These are phyloP conservation scores for Skeletonema costatum DNA, from an alignment of 108 stramenopile species.

Conservation along the genomic window DNA sequence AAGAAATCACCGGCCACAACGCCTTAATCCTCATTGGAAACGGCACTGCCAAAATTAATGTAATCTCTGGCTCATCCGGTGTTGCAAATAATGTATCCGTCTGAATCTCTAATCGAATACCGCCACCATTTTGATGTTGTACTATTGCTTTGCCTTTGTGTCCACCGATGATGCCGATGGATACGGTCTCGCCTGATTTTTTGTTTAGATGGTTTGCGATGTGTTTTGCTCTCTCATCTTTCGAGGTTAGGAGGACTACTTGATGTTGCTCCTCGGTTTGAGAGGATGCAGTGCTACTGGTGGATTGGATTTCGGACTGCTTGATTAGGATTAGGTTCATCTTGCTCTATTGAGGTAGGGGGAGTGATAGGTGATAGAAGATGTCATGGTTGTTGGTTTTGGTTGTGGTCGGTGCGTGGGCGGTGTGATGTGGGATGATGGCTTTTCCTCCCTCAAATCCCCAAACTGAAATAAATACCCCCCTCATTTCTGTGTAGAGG, in stretches of 20 bases:
- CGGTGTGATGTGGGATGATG: too few relatives aligned
- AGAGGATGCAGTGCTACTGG: neutral
- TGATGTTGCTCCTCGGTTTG: neutral
- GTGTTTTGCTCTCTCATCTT: slow-evolving; percentile 39
- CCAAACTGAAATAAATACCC: too few relatives aligned
- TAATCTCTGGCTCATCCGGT: slow-evolving; percentile 29
- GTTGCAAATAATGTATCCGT: neutral
- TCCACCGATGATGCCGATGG: slow-evolving; percentile 33
- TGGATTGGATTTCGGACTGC: neutral
- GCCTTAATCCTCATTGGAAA: slow-evolving; percentile 36
- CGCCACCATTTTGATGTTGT: neutral
- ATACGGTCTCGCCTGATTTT: slow-evolving; percentile 32
- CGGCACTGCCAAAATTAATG: slow-evolving; percentile 32
- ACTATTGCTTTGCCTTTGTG: slow-evolving; percentile 24
- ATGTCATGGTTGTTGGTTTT: too few relatives aligned
- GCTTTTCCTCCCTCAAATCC: too few relatives aligned
- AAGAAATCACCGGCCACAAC: slow-evolving; percentile 42
- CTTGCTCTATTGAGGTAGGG: neutral
- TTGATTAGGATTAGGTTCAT: neutral
- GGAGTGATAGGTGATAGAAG: too few relatives aligned
- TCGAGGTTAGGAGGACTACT: slow-evolving; percentile 4
- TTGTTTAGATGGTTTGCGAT: slow-evolving; percentile 30
- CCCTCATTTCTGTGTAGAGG: too few relatives aligned
- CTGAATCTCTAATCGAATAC: neutral
- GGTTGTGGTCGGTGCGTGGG: too few relatives aligned